Percentiles rank a stretch among this genome's conserved stretches.
These are phyloP conservation scores for Elaeagnus macrophylla DNA, from an alignment of 306 rosid species.

Conservation along the genomic window DNA sequence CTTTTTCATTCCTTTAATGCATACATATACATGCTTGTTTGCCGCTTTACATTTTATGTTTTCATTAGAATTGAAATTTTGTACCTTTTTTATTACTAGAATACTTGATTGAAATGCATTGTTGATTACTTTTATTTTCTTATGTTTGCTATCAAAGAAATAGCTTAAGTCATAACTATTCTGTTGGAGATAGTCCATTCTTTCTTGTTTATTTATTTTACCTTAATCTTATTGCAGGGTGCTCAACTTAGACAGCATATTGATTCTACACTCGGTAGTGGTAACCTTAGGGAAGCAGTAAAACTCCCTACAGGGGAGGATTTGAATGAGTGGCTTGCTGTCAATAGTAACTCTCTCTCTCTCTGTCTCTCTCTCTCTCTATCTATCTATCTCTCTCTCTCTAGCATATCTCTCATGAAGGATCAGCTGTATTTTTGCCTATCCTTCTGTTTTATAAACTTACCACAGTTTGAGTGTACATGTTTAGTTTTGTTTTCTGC, in stretches of 20 bases:
- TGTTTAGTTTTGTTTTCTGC: background rate
- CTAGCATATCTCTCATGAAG: too few relatives aligned
- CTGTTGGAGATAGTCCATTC: background rate
- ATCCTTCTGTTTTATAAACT: background rate
- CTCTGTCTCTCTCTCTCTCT: constrained; percentile 10
- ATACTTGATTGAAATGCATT: too few relatives aligned
- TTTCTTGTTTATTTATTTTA: constrained; percentile 4
- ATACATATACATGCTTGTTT: too few relatives aligned
- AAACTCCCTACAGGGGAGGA: constrained; percentile 99
- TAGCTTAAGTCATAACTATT: too few relatives aligned
- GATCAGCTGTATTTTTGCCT: background rate
- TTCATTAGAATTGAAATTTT: too few relatives aligned
- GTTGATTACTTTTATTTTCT: too few relatives aligned
- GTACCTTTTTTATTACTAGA: too few relatives aligned
- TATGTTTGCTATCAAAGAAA: too few relatives aligned
- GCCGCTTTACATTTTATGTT: too few relatives aligned
- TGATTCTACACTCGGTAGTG: constrained; percentile 98
- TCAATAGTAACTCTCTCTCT: constrained; percentile 57
- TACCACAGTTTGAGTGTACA: background rate
- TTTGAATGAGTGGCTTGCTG: constrained; percentile 99
- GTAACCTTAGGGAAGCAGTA: constrained; percentile 97
- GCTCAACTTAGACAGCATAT: constrained; percentile 98
- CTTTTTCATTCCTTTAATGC: too few relatives aligned
- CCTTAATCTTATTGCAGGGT: constrained; percentile 49
- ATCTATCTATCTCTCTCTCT: constrained; percentile 21